Conservation (phyloP, 352 stramenopile species). For the Pythium aphanidermatum region DNA sequence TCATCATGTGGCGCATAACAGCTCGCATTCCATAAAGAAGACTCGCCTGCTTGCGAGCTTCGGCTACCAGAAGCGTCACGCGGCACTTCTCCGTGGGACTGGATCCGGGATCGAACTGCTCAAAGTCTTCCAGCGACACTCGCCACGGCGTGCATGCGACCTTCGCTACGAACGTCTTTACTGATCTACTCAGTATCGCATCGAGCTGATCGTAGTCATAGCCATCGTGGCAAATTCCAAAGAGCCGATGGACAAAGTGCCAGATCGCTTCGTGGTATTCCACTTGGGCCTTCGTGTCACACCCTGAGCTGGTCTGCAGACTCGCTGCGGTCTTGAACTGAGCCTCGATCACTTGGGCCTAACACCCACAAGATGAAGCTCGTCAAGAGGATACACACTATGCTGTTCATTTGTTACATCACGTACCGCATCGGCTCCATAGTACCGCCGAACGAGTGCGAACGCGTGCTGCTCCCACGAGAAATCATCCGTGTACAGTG, state of each 20-base stretch:
- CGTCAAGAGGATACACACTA: constrained; percentile 2
- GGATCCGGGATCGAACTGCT: constrained; percentile 78
- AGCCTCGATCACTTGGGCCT: constrained; percentile 78
- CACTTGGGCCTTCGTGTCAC: constrained; percentile 81
- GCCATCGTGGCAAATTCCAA: constrained; percentile 86
- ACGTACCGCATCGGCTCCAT: constrained; percentile 52
- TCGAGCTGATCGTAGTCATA: constrained; percentile 86
- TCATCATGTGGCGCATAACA: constrained; percentile 87
- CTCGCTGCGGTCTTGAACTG: constrained; percentile 70
- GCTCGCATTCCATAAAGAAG: constrained; percentile 84
- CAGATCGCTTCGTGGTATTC: constrained; percentile 80
- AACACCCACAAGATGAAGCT: background rate
- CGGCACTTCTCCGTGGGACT: constrained; percentile 82
- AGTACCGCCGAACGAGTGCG: constrained; percentile 81
- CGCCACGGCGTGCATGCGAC: constrained; percentile 83
- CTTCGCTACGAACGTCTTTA: constrained; percentile 86
- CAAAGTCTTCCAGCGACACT: constrained; percentile 71
- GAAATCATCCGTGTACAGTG: constrained; percentile 84
- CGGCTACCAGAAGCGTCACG: constrained; percentile 73
- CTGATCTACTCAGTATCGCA: constrained; percentile 72
- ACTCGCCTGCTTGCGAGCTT: constrained; percentile 81
- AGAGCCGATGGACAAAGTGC: constrained; percentile 87
- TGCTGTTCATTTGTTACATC: background rate
- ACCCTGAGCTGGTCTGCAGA: constrained; percentile 50
- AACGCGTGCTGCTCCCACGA: constrained; percentile 88